Evolutionary conservation across 2,329 filamentous ascomycete species (phyloP).

Genomic region (Sporothrix schenckii): DNA sequence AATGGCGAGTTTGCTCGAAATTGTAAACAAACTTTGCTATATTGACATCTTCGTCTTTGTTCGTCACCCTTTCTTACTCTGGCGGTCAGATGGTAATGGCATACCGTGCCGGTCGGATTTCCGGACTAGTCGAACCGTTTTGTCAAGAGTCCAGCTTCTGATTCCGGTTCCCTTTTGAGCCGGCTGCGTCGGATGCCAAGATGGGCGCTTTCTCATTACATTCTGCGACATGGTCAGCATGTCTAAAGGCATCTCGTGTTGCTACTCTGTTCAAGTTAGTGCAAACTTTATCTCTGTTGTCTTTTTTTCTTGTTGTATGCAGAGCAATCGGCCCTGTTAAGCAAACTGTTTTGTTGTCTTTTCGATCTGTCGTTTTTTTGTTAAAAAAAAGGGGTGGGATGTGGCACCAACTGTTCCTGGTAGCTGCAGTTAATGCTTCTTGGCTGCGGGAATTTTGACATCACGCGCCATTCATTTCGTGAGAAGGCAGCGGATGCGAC

Average conservation of each 20-base stretch:
- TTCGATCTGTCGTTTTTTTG: conserved; percentile 8
- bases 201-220: background rate
- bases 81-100: too few relatives aligned
- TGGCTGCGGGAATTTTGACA: background rate
- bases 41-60: background rate
- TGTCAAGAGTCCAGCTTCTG: background rate
- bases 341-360: conserved; percentile 1
- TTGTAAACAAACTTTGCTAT: background rate
- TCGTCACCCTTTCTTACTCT: background rate
- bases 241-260: background rate
- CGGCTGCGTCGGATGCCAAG: conserved; percentile 10
- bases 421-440: background rate
- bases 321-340: conserved; percentile 12
- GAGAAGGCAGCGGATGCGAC: background rate
- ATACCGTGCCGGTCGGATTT: background rate
- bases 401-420: background rate
- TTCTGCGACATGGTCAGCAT: background rate
- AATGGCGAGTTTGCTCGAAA: background rate
- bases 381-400: background rate
- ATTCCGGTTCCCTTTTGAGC: background rate
- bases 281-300: too few relatives aligned
- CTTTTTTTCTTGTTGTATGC: background rate
- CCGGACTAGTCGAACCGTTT: background rate
- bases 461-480: background rate
- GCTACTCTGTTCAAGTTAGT: background rate